Percentiles rank a stretch among this genome's conserved stretches.
Conservation (phyloP, 306 rosid genomes). For the Lathyrus sativus region DNA sequence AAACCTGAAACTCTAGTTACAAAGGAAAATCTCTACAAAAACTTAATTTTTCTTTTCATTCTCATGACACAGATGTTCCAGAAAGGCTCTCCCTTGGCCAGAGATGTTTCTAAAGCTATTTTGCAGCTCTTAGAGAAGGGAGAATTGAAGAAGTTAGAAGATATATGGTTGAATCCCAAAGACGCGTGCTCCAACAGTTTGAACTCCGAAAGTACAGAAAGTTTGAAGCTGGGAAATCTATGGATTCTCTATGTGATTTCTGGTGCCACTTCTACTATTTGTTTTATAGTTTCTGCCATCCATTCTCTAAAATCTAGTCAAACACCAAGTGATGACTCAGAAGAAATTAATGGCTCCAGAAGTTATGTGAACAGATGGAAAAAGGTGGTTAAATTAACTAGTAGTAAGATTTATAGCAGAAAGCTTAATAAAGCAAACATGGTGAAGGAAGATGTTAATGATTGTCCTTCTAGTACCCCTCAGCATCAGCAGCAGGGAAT, state of each 20-base stretch:
- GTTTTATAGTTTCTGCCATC: conserved; percentile 45
- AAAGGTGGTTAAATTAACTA: conserved; percentile 27
- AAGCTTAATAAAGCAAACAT: conserved; percentile 2
- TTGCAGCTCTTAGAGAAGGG: conserved; percentile 52
- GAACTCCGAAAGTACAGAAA: conserved; percentile 26
- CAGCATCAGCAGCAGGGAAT: conserved; percentile 16
- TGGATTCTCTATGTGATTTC: conserved; percentile 60
- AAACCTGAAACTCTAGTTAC: background rate
- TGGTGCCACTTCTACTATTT: conserved; percentile 53
- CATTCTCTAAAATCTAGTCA: conserved; percentile 18
- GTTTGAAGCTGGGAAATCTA: conserved; percentile 54
- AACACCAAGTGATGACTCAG: conserved; percentile 17
- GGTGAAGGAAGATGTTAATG: conserved; percentile 18
- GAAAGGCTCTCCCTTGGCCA: conserved; percentile 71
- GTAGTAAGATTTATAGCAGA: conserved; percentile 21
- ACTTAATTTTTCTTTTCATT: background rate
- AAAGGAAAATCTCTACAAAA: background rate
- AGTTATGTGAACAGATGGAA: conserved; percentile 28
- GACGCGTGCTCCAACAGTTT: conserved; percentile 32
- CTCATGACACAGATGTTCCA: conserved; percentile 58
- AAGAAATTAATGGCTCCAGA: conserved; percentile 18
- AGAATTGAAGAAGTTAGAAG: conserved; percentile 42
- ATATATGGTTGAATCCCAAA: conserved; percentile 41
- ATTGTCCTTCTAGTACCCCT: conserved; percentile 21
- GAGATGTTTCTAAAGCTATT: conserved; percentile 62